A percentile compares a stretch with the other conserved stretches of the same genome.
These are phyloP conservation scores for Teunomyces funiuensis DNA, from an alignment of 805 yeast species.

Conservation along the genomic window DNA sequence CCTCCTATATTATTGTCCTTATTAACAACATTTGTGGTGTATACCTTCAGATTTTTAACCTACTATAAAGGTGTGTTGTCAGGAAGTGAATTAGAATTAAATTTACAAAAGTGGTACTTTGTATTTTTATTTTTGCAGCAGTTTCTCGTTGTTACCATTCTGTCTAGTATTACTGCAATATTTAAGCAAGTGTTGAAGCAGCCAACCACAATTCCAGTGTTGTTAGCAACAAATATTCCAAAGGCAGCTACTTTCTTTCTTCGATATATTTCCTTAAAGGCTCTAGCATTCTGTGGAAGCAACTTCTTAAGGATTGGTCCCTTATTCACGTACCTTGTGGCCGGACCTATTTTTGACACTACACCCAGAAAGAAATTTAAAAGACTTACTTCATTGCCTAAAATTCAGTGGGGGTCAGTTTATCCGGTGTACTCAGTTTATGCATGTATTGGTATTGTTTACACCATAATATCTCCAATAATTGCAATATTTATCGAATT, in stretches of 20 bases:
- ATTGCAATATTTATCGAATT: constrained; percentile 66
- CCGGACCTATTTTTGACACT: constrained; percentile 38
- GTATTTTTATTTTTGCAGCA: constrained; percentile 78
- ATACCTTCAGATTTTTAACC: constrained; percentile 54
- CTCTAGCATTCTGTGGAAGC: constrained; percentile 73
- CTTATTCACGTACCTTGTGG: constrained; percentile 41
- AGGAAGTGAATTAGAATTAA: constrained; percentile 62
- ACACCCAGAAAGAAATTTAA: constrained; percentile 63
- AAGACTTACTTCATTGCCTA: constrained; percentile 44
- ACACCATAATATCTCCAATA: constrained; percentile 76
- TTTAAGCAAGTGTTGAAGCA: constrained; percentile 60
- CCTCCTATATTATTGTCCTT: constrained; percentile 67
- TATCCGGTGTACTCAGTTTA: constrained; percentile 77
- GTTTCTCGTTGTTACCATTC: constrained; percentile 79
- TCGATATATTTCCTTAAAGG: constrained; percentile 72
- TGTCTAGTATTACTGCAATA: constrained; percentile 71
- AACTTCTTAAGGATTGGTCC: constrained; percentile 61
- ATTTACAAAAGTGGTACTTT: constrained; percentile 76
- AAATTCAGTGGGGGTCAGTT: constrained; percentile 72
- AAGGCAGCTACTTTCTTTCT: constrained; percentile 85
- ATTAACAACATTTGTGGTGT: constrained; percentile 63
- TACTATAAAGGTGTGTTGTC: constrained; percentile 59
- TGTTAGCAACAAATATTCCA: constrained; percentile 78
- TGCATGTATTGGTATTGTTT: constrained; percentile 76
- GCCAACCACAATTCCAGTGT: constrained; percentile 70